A percentile compares a stretch with the other conserved stretches of the same genome.
Evolutionary conservation across 306 rosid genomes (phyloP).

Genomic region (Ammopiptanthus mongolicus): DNA sequence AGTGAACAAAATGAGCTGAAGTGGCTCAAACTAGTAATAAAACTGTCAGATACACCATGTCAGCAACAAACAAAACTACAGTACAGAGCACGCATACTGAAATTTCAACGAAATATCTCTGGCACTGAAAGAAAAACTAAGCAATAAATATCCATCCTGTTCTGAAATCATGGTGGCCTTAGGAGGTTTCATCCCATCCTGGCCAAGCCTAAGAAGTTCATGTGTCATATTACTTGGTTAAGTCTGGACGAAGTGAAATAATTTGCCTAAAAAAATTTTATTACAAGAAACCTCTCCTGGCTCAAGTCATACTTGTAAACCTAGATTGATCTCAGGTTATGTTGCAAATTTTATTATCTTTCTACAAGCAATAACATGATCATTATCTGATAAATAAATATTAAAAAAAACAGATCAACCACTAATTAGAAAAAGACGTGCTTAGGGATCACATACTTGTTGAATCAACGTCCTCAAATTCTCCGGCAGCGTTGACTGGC

Average conservation of each 20-base stretch:
- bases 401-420: conserved; percentile 10
- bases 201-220: background rate
- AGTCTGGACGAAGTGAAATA: conserved; percentile 14
- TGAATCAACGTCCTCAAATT: conserved; percentile 39
- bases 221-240: background rate
- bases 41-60: conserved; percentile 30
- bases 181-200: background rate
- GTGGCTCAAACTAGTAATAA: background rate
- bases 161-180: background rate
- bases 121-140: background rate
- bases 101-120: background rate
- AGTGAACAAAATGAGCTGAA: background rate
- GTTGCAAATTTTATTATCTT: background rate
- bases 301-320: conserved; percentile 10
- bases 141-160: background rate
- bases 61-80: conserved; percentile 22
- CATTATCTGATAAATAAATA: background rate
- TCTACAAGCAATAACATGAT: background rate
- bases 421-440: background rate
- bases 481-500: conserved; percentile 37
- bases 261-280: background rate
- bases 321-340: conserved; percentile 1
- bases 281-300: conserved; percentile 3
- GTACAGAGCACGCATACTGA: background rate
- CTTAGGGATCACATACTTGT: conserved; percentile 39